Base-by-base conservation (phyloP, 2,329 filamentous ascomycete species). In the Colletotrichum eleusines region DNA sequence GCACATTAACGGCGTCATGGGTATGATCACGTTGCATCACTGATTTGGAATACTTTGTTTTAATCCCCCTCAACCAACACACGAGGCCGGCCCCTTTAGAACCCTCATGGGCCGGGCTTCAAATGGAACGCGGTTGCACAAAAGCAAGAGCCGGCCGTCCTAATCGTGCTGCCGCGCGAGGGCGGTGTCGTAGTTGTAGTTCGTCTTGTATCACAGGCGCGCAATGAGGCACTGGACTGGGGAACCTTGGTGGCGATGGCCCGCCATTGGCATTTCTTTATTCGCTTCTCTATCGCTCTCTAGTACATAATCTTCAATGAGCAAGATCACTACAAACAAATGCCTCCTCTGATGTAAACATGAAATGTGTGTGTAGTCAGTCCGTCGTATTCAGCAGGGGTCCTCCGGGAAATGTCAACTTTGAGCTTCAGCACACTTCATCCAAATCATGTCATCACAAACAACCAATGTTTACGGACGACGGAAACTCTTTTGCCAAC, bases 151-250 rank as follows among this genome's bases (percentile, higher is more conserved):
- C 51, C 20, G 38, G 58, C 28, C 35, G 35, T 44, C 58, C 42
- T 4, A 8, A 42, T 58, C 38, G 58, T 58, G 64, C 28, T 51
- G 54, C 64, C 46, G 44, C 57, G 55, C 33, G 35, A 23, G 64
- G 64, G 57, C 40, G 53, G 44, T 59, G 44, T 44, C 51, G n/a
- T 50, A 50, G 40, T 71, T n/a, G 42, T 72, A 54, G 54, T 66
- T 35, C 61, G 57, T 55, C 59, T 46, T 59, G 51, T 63, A 50
- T 38, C 26, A 51, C 31, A 63, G 57, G 51, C 46, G 33, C 51
- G 71, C 55, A 31, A 54, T 53, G 48, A 57, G 50, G 70, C 72
- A 73, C 72, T 73, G 63, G 72, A 70, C 62, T 67, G 64, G 71
- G 71, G 59, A 72, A 65, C 70, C 62, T 40, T 28, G 67, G 66